Percentiles rank a stretch among this genome's conserved stretches.
These are phyloP conservation scores for Globisporangium recalcitrans DNA, from an alignment of 352 stramenopile species.

Conservation along the genomic window DNA sequence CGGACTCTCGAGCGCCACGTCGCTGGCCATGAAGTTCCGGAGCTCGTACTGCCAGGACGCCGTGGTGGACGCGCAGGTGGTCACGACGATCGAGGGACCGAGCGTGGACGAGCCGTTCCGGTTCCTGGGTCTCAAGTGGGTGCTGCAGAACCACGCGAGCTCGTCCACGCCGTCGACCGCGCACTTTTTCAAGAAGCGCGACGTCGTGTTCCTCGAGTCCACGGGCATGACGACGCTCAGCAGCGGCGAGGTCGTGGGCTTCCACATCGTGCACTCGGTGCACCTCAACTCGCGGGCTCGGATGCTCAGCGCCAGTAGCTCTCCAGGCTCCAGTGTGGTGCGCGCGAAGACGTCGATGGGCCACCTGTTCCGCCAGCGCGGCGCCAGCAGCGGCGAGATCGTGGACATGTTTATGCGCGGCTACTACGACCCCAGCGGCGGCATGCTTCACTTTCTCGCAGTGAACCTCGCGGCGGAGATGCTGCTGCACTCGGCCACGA, in stretches of 20 bases:
- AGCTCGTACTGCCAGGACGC: constrained; percentile 22
- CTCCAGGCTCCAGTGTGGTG: constrained; percentile 8
- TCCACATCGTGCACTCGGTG: constrained; percentile 58
- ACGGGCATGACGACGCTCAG: constrained; percentile 46
- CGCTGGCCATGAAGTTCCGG: constrained; percentile 56
- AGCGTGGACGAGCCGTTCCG: constrained; percentile 43
- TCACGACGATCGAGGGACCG: constrained; percentile 43
- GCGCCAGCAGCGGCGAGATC: background rate
- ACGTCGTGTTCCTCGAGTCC: constrained; percentile 65
- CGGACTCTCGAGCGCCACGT: constrained; percentile 42
- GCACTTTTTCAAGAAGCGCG: constrained; percentile 43
- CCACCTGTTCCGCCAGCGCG: constrained; percentile 17
- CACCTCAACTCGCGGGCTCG: constrained; percentile 34
- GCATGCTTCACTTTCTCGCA: constrained; percentile 37
- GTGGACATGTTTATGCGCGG: constrained; percentile 22
- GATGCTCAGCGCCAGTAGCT: constrained; percentile 44
- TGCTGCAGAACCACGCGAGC: constrained; percentile 48
- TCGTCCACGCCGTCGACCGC: constrained; percentile 20
- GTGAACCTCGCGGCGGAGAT: constrained; percentile 44
- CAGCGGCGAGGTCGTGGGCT: constrained; percentile 50
- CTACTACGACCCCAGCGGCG: constrained; percentile 37
- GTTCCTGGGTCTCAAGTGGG: constrained; percentile 62
- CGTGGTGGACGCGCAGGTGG: constrained; percentile 24
- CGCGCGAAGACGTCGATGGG: constrained; percentile 18
- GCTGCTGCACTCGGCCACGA: constrained; percentile 35